Percentiles rank a stretch among this genome's conserved stretches.
Conservation (phyloP, 1,284 basidiomycete species). For the Trichosporon asahii region DNA sequence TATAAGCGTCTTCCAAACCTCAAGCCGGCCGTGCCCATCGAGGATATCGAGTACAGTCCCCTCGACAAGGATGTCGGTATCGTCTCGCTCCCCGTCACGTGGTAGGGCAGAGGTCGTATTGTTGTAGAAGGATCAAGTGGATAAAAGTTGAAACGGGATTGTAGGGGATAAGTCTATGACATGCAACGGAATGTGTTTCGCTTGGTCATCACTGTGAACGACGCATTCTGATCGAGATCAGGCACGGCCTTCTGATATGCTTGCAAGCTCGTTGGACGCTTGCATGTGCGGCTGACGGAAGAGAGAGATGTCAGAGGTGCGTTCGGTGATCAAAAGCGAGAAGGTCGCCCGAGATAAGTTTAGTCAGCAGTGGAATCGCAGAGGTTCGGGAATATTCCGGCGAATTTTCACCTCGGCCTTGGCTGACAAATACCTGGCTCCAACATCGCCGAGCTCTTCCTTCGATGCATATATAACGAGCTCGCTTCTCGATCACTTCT, state of each 20-base stretch:
- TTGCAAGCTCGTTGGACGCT: not conserved
- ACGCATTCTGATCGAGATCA: not conserved
- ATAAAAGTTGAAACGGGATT: not conserved
- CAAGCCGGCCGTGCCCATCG: slow-evolving; percentile 12
- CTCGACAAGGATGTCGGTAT: slow-evolving; percentile 15
- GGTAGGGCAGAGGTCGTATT: no score
- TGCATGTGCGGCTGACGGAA: not conserved
- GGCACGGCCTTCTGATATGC: not conserved
- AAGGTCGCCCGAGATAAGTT: not conserved
- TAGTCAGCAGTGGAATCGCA: not conserved
- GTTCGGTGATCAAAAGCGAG: not conserved
- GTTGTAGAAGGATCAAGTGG: no score
- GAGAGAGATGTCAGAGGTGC: no score
- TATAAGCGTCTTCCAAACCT: slow-evolving; percentile 16
- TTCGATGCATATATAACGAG: not conserved
- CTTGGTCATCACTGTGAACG: not conserved
- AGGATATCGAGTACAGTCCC: slow-evolving; percentile 18
- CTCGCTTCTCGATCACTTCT: not conserved
- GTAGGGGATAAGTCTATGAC: not conserved
- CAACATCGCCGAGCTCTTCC: not conserved
- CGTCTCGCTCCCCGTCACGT: slow-evolving; percentile 14
- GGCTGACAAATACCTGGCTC: not conserved
- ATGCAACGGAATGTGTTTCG: not conserved
- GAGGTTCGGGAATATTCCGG: not conserved
- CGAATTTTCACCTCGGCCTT: not conserved